A percentile compares a stretch with the other conserved stretches of the same genome.
Evolutionary conservation across 768 basidiomycete species (phyloP).

Genomic region (Mycena latifolia): DNA sequence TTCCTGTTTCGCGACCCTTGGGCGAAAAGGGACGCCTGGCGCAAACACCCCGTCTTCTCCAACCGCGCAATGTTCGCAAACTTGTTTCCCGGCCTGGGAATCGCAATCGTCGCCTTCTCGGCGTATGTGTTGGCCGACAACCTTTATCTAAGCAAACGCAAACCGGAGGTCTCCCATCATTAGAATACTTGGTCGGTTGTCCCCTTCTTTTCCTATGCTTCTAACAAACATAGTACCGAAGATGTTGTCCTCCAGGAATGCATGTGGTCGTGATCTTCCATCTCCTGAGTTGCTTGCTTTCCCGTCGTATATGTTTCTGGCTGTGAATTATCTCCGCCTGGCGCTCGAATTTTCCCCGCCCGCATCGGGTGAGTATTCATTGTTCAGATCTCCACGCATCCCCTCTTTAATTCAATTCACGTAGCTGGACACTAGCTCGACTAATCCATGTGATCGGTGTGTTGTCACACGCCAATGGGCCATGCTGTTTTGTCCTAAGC

Average conservation of each 20-base stretch:
- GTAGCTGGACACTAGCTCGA: too few species aligned
- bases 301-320: neutral
- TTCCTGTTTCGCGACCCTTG: constrained; percentile 93
- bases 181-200: constrained; percentile 33
- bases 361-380: neutral
- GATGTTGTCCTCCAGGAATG: constrained; percentile 11
- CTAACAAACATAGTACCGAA: constrained; percentile 2
- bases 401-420: too few species aligned
- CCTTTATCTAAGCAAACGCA: constrained; percentile 58
- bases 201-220: neutral
- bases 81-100: constrained; percentile 95
- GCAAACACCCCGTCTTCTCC: constrained; percentile 90
- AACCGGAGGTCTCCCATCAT: constrained; percentile 40
- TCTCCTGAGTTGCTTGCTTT: neutral
- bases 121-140: constrained; percentile 92
- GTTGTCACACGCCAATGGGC: neutral
- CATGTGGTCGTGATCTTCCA: neutral
- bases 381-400: neutral
- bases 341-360: too few species aligned
- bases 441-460: neutral
- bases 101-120: constrained; percentile 92
- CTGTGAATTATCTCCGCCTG: neutral
- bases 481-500: too few species aligned
- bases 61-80: constrained; percentile 90
- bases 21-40: constrained; percentile 94